Percentiles rank a stretch among this genome's conserved stretches.
These are phyloP conservation scores for Sindora glabra DNA, from an alignment of 306 rosid genomes.

Conservation along the genomic window DNA sequence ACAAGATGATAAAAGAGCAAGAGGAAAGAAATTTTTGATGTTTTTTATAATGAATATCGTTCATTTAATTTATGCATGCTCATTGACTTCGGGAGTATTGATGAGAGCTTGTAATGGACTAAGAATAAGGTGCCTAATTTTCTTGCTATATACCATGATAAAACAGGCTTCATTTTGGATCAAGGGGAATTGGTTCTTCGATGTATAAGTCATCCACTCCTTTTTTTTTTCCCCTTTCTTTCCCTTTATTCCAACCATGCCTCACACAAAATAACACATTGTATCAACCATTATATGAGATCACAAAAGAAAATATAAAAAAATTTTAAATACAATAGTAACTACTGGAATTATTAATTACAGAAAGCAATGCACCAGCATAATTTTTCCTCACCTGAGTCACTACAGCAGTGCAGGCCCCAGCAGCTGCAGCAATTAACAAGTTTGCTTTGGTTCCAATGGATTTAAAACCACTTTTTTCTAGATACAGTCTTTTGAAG, in stretches of 20 bases:
- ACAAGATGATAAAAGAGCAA: constrained; percentile 4
- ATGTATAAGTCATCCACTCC: no score
- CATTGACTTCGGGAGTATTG: not conserved
- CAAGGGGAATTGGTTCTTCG: no score
- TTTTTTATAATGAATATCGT: not conserved
- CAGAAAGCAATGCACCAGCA: not conserved
- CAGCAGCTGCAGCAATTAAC: constrained; percentile 93
- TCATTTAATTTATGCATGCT: not conserved
- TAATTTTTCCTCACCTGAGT: constrained; percentile 69
- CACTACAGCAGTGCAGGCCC: constrained; percentile 83
- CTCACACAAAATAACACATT: constrained; percentile 1
- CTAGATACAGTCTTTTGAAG: constrained; percentile 75
- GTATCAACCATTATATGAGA: not conserved
- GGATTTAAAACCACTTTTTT: constrained; percentile 61
- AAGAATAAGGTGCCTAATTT: not conserved
- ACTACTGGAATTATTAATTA: not conserved
- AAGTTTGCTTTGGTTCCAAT: constrained; percentile 83
- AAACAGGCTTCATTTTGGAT: not conserved
- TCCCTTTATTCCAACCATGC: not conserved
- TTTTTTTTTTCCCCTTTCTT: no score
- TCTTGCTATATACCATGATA: not conserved
- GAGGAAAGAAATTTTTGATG: not conserved
- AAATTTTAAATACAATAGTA: not conserved
- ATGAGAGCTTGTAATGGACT: not conserved
- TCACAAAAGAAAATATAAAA: not conserved